Evolutionary conservation across 352 stramenopile genomes (phyloP), one percentile per base, ranked within the genome.

Genomic region (Globisporangium takayamanum): DNA sequence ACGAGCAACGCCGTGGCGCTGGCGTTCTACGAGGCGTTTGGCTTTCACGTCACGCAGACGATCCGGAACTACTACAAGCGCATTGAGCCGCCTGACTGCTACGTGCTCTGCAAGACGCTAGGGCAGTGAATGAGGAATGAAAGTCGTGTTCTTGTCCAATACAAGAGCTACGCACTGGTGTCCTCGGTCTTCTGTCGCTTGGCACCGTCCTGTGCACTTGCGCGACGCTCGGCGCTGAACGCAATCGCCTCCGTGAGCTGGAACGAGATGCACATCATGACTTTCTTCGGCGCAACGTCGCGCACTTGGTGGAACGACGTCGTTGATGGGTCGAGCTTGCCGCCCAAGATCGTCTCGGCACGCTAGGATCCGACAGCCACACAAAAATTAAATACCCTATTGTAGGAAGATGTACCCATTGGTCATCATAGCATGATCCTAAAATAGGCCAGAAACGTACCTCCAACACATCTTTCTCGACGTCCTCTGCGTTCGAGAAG

Each of bases 201-300:
- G 8, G 51, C 36, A 3, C 61, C 64, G 42, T 83, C 68, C 49
- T 84, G 71, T 15, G 57, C 50, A 7, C 60, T 66, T 1, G 66
- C 60, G 42, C 71, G 70, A 30, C 78, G 75, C 59, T 82, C 76
- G 4, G 61, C 64, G 30, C 71, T 88, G 64, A 80, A 89, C 4
- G 79, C 82, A 39, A 89, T 84, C 2, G 65, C 67, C 49, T 78
- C 72, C 0, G 96, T 93, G n/a, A 98, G 65, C 55, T 82, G 64
- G 73, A 99, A 99, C 33, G 88, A 97, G 36, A 98, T 87, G 70
- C 95, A 99, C 53, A 98, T 86, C 96, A 99, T 99, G 60, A 97
- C 90, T 70, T 99, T 99, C 65, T 97, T 98, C 0, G 96, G 96
- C 3, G 96, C 84, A 10, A 99, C 95, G 65, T 99, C 92, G 55